A percentile compares a stretch with the other conserved stretches of the same genome.
These are phyloP conservation scores for Daldinia sp. DNA, from an alignment of 2,329 filamentous ascomycete genomes.

Conservation along the genomic window DNA sequence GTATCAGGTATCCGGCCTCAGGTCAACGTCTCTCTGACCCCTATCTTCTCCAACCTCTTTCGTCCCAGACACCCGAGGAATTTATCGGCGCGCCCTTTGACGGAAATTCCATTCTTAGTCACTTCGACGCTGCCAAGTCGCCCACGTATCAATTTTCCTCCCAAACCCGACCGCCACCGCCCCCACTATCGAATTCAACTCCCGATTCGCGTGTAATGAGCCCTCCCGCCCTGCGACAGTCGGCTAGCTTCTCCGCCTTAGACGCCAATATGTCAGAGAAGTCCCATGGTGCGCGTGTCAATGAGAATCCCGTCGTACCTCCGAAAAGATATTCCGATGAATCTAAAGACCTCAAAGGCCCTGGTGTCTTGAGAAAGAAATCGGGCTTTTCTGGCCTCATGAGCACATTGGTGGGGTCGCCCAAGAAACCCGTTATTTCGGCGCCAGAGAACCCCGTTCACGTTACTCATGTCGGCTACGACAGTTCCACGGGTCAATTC, in stretches of 20 bases:
- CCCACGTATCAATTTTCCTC: constrained; percentile 52
- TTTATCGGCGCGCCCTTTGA: constrained; percentile 75
- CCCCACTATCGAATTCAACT: constrained; percentile 59
- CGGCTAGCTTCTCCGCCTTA: constrained; percentile 71
- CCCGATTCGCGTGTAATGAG: constrained; percentile 66
- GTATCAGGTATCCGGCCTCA: constrained; percentile 29
- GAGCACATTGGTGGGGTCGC: constrained; percentile 84
- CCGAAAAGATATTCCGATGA: constrained; percentile 87
- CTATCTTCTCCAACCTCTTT: constrained; percentile 56
- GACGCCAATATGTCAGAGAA: constrained; percentile 64
- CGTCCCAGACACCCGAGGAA: constrained; percentile 65
- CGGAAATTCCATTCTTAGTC: constrained; percentile 70
- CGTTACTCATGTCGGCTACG: constrained; percentile 97
- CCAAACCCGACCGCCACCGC: constrained; percentile 48
- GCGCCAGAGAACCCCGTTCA: constrained; percentile 97
- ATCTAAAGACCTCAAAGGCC: constrained; percentile 70
- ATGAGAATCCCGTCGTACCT: constrained; percentile 62
- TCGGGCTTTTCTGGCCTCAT: constrained; percentile 89
- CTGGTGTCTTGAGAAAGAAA: constrained; percentile 79
- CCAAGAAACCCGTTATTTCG: constrained; percentile 94
- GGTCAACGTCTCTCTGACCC: constrained; percentile 53
- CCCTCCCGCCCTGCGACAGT: constrained; percentile 70
- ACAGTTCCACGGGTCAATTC: constrained; percentile 95
- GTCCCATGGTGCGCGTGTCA: constrained; percentile 54
- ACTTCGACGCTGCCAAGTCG: constrained; percentile 66